Percentiles rank a stretch among this genome's conserved stretches.
These are phyloP conservation scores for Epichloe coenophiala DNA, from an alignment of 2,329 filamentous ascomycete genomes.

Conservation along the genomic window DNA sequence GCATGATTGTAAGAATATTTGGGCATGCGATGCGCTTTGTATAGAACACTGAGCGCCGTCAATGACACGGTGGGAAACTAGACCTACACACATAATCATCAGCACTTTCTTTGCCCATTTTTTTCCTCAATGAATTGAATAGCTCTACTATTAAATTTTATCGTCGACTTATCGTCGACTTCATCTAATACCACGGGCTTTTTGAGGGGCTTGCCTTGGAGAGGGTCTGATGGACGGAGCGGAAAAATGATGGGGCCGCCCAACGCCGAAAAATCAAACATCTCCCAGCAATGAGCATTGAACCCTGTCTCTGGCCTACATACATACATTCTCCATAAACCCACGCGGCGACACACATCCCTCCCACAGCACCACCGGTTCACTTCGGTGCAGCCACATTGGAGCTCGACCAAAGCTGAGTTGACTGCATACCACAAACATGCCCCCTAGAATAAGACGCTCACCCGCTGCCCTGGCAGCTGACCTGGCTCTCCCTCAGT, in stretches of 20 bases:
- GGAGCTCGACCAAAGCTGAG: neutral
- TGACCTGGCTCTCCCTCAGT: conserved; percentile 1
- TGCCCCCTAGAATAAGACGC: conserved; percentile 12
- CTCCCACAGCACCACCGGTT: neutral
- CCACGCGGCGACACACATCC: neutral
- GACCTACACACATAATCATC: neutral
- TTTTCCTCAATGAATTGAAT: too few relatives aligned
- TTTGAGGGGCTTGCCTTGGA: neutral
- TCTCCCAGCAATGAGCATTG: too few relatives aligned
- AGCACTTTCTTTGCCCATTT: too few relatives aligned
- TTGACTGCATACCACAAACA: neutral
- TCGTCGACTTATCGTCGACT: too few relatives aligned
- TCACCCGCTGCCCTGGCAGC: conserved; percentile 16
- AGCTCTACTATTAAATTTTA: too few relatives aligned
- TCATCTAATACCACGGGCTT: too few relatives aligned
- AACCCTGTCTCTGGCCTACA: neutral
- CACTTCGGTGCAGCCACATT: neutral
- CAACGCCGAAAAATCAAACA: neutral
- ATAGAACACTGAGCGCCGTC: neutral
- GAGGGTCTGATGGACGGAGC: neutral
- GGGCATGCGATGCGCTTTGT: neutral
- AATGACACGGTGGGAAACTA: neutral
- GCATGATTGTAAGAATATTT: neutral
- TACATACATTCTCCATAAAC: neutral
- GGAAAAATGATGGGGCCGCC: conserved; percentile 5